Evolutionary conservation across 305 asterid species (phyloP).

Genomic region (Fraxinus albicans): DNA sequence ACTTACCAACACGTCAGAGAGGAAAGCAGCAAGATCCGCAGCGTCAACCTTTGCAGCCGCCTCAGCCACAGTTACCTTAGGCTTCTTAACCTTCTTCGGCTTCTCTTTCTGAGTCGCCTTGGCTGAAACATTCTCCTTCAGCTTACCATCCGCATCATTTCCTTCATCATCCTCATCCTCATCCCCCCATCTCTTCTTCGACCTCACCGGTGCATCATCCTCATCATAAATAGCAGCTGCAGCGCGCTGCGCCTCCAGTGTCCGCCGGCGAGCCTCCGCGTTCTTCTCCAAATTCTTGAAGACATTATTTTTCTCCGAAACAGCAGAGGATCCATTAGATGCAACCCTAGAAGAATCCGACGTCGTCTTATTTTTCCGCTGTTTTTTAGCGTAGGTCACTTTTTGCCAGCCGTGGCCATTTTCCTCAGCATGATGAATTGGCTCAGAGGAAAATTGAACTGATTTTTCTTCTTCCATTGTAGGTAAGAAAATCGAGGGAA

Average conservation of each 20-base stretch:
- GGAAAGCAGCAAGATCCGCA: slow-evolving; percentile 57
- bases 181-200: slow-evolving; percentile 30
- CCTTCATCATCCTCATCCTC: slow-evolving; percentile 31
- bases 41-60: slow-evolving; percentile 78
- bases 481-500: neutral
- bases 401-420: slow-evolving; percentile 75
- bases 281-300: slow-evolving; percentile 64
- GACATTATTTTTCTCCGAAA: slow-evolving; percentile 34
- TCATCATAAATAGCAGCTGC: slow-evolving; percentile 30
- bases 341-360: slow-evolving; percentile 30
- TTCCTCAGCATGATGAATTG: slow-evolving; percentile 4
- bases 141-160: slow-evolving; percentile 23
- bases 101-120: slow-evolving; percentile 58
- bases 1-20: slow-evolving; percentile 61
- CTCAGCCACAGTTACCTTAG: slow-evolving; percentile 64
- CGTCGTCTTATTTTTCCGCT: slow-evolving; percentile 39
- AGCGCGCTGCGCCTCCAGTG: slow-evolving; percentile 50
- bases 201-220: slow-evolving; percentile 30
- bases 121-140: slow-evolving; percentile 34
- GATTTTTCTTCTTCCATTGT: neutral
- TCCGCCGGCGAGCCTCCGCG: slow-evolving; percentile 54
- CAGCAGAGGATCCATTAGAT: slow-evolving; percentile 50
- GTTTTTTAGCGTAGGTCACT: slow-evolving; percentile 65
- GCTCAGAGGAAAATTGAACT: neutral
- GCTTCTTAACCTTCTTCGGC: slow-evolving; percentile 60